Evolutionary conservation across 805 yeast genomes (phyloP).

Genomic region (Hanseniaspora opuntiae): DNA sequence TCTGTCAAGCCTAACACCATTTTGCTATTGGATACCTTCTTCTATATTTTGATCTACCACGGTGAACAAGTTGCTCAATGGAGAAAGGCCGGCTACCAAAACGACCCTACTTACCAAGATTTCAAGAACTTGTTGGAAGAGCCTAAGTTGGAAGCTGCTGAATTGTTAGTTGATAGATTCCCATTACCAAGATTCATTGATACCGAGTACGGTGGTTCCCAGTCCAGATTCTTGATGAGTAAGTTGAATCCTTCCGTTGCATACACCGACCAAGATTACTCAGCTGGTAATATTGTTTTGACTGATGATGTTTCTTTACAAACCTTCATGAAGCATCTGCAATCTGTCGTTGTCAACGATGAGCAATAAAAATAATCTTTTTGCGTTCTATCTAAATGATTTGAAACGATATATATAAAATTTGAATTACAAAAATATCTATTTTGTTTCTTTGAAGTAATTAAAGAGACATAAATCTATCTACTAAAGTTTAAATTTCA

Average conservation of each 20-base stretch:
- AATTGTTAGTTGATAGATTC: constrained; percentile 79
- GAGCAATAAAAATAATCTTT: constrained; percentile 19
- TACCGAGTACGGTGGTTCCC: constrained; percentile 96
- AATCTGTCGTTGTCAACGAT: constrained; percentile 67
- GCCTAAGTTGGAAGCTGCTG: constrained; percentile 86
- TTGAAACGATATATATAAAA: neutral
- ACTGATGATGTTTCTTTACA: constrained; percentile 94
- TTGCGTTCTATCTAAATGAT: neutral
- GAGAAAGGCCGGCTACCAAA: constrained; percentile 92
- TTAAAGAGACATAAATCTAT: neutral
- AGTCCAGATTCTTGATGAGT: constrained; percentile 89
- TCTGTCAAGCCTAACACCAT: constrained; percentile 83
- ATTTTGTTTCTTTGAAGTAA: neutral
- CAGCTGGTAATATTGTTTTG: constrained; percentile 65
- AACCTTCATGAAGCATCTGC: constrained; percentile 88
- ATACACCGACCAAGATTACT: constrained; percentile 38
- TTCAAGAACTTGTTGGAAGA: constrained; percentile 76
- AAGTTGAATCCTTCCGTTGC: constrained; percentile 90
- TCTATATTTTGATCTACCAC: constrained; percentile 89
- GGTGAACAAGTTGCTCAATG: constrained; percentile 92
- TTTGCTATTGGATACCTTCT: constrained; percentile 82
- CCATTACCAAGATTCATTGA: constrained; percentile 96
- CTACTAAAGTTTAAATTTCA: constrained; percentile 18
- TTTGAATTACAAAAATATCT: no score
- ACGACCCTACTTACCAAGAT: constrained; percentile 76